Evolutionary conservation across 306 rosid genomes (phyloP).

Genomic region (Aeschynomene evenia): DNA sequence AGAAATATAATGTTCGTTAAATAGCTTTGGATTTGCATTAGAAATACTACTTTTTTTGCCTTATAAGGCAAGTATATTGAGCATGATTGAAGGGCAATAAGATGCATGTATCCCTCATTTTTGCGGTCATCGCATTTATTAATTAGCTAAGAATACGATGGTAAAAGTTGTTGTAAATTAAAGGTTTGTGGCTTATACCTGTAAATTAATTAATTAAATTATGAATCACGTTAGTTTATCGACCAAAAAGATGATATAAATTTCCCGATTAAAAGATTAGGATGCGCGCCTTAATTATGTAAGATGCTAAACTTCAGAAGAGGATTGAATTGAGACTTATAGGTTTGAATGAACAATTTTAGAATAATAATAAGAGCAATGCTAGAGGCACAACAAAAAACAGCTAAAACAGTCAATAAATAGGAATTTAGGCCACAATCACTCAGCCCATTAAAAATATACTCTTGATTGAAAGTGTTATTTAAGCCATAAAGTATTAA

Average conservation of each 20-base stretch:
- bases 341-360: background rate
- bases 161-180: no score
- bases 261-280: background rate
- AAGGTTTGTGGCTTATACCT: background rate
- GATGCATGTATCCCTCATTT: background rate
- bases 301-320: background rate
- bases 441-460: no score
- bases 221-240: background rate
- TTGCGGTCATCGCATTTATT: constrained; percentile 4
- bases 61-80: background rate
- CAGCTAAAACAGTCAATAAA: no score
- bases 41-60: no score
- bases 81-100: background rate
- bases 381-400: no score
- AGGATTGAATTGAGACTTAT: background rate
- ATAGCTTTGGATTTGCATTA: no score
- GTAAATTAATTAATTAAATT: no score
- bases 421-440: no score
- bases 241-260: background rate
- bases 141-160: constrained; percentile 2
- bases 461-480: no score
- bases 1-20: no score
- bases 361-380: background rate
- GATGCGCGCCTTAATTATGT: background rate
- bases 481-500: no score